Base-by-base conservation (phyloP, 1,284 basidiomycete genomes). In the Apiotrichum sp. region DNA sequence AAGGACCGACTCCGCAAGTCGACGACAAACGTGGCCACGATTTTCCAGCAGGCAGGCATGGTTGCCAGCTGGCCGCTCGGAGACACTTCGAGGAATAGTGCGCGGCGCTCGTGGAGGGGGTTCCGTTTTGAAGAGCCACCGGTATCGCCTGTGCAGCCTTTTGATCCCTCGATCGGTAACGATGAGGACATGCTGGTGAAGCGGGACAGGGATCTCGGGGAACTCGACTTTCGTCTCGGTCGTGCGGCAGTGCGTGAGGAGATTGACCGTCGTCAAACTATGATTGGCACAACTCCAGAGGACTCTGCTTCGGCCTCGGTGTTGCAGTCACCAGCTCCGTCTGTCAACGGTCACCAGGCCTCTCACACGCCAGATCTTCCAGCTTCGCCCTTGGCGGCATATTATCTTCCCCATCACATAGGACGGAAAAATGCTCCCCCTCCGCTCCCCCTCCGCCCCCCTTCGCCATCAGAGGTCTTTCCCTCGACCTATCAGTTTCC, bases 211-310 rank as follows among this genome's bases (percentile, higher is more conserved):
- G 58, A 63, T 41, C 57, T 74, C 9, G 53, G 58, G 34, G 72
- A 74, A 59, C 52, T 74, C n/a, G 65, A 74, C 39, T 74, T 74
- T 48, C 56, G 72, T 22, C 45, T 67, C 3, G 72, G 72, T 1
- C 62, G 67, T 39, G 49, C 56, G 3, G 72, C 71, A 0, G 72
- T 68, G 9, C 57, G 63, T 32, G 56, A 56, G 11, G 72, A 71
- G 52, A 50, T 74, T n/a, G 68, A 66, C 45, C 58, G 63, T n/a
- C 40, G 59, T 4, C 56, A 56, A 33, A 44, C 52, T 32, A 40
- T 33, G 1, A 36, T 43, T 22, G 53, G 42, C 8, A 14, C 7
- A 7, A 50, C 59, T 16, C 53, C 51, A 3, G 39, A 36, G 3
- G 47, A 52, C 8, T 43, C 39, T 1, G 14, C 34, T 16, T 34